Percentiles rank a stretch among this genome's conserved stretches.
phyloP scores from a whole-genome alignment of 306 rosid species.

The Trifolium pratense region DNA sequence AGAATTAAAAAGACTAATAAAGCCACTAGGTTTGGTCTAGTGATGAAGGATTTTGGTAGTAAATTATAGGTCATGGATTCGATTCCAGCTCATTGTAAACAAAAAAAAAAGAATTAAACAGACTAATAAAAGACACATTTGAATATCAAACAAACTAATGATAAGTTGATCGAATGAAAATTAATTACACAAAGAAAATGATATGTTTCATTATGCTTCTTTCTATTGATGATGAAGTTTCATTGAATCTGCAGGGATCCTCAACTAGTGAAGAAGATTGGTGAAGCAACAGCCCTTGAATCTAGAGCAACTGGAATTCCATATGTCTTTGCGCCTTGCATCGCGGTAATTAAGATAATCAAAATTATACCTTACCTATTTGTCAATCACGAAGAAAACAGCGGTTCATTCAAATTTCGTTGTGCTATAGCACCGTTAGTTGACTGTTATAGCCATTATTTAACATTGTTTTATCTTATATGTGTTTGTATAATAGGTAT shows the following conservation, averaged over 20 bases:
- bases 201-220: not conserved
- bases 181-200: not conserved
- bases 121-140: not conserved
- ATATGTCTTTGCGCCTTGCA: constrained; percentile 45
- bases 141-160: not conserved
- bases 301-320: constrained; percentile 49
- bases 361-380: not conserved
- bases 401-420: not conserved
- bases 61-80: too few species aligned
- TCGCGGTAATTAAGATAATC: constrained; percentile 42
- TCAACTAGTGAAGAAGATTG: constrained; percentile 40
- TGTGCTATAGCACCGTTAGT: not conserved
- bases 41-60: too few species aligned
- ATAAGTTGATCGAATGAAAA: too few species aligned
- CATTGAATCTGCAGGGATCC: constrained; percentile 37
- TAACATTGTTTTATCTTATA: not conserved
- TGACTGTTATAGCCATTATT: too few species aligned
- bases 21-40: too few species aligned
- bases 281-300: constrained; percentile 54
- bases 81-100: too few species aligned
- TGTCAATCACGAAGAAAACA: too few species aligned
- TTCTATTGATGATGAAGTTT: not conserved
- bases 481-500: constrained; percentile 38
- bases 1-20: too few species aligned
- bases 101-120: too few species aligned